These are phyloP conservation scores for Cucurbita maxima DNA, from an alignment of 306 rosid species.

Conservation along the genomic window DNA sequence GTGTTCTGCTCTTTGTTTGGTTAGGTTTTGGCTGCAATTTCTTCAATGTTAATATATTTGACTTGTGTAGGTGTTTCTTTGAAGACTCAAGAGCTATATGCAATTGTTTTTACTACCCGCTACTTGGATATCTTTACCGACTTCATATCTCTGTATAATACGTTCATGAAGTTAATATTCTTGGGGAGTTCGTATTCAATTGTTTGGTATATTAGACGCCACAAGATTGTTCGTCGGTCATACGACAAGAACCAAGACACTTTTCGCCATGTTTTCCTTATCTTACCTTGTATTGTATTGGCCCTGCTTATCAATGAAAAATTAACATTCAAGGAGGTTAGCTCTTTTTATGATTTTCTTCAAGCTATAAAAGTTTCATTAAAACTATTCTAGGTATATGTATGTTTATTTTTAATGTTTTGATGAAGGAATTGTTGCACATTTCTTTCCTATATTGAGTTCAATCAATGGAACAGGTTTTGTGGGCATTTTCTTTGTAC, in stretches of 20 bases:
- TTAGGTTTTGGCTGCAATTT: background rate
- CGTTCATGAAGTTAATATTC: constrained; percentile 74
- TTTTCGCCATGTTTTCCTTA: constrained; percentile 57
- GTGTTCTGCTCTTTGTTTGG: background rate
- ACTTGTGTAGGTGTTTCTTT: constrained; percentile 50
- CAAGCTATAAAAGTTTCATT: background rate
- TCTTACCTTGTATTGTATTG: constrained; percentile 56
- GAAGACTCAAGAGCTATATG: constrained; percentile 90
- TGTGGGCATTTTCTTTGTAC: constrained; percentile 87
- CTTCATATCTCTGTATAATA: constrained; percentile 57
- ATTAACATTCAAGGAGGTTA: constrained; percentile 68
- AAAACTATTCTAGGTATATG: background rate
- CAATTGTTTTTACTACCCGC: constrained; percentile 68
- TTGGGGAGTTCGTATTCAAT: constrained; percentile 84
- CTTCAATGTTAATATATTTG: background rate
- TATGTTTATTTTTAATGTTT: background rate
- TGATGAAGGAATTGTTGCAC: background rate
- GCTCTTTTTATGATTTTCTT: background rate
- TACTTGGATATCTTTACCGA: constrained; percentile 61
- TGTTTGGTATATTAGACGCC: constrained; percentile 80
- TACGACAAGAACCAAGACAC: constrained; percentile 86
- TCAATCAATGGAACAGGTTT: constrained; percentile 25
- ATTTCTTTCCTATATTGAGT: background rate
- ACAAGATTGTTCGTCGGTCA: constrained; percentile 69
- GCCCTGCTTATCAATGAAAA: constrained; percentile 65